These are phyloP conservation scores for Graphilbum fragrans DNA, from an alignment of 2,329 filamentous ascomycete species.

Conservation along the genomic window DNA sequence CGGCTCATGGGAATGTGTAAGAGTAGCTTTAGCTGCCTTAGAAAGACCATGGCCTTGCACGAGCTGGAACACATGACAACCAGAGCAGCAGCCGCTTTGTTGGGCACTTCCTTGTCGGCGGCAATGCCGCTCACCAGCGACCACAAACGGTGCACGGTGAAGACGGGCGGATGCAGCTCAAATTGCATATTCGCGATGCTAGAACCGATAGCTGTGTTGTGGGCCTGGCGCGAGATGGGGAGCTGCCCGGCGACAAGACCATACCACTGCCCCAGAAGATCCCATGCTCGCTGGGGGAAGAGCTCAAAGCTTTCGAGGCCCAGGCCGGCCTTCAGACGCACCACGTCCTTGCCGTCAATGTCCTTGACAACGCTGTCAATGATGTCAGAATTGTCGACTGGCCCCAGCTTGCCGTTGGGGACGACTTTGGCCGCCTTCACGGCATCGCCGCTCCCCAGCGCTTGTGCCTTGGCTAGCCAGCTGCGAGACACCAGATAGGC, in stretches of 20 bases:
- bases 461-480: conserved; percentile 67
- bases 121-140: conserved; percentile 43
- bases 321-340: conserved; percentile 60
- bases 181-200: conserved; percentile 58
- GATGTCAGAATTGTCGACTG: conserved; percentile 79
- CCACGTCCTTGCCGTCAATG: conserved; percentile 42
- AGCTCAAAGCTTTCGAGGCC: conserved; percentile 63
- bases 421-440: conserved; percentile 46
- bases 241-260: conserved; percentile 58
- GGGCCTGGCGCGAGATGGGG: conserved; percentile 62
- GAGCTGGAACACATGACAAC: conserved; percentile 60
- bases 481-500: conserved; percentile 67
- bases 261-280: conserved; percentile 71
- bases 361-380: conserved; percentile 49
- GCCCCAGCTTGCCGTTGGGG: conserved; percentile 53
- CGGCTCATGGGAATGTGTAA: conserved; percentile 54
- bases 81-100: conserved; percentile 47
- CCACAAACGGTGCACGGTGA: conserved; percentile 72
- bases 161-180: conserved; percentile 74
- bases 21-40: conserved; percentile 59
- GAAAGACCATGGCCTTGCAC: conserved; percentile 59
- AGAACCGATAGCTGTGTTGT: conserved; percentile 57
- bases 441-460: conserved; percentile 44
- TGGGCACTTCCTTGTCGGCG: conserved; percentile 46
- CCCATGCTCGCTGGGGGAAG: conserved; percentile 71